These are phyloP conservation scores for Talaromyces sp. DNA, from an alignment of 2,329 filamentous ascomycete species.

Conservation along the genomic window DNA sequence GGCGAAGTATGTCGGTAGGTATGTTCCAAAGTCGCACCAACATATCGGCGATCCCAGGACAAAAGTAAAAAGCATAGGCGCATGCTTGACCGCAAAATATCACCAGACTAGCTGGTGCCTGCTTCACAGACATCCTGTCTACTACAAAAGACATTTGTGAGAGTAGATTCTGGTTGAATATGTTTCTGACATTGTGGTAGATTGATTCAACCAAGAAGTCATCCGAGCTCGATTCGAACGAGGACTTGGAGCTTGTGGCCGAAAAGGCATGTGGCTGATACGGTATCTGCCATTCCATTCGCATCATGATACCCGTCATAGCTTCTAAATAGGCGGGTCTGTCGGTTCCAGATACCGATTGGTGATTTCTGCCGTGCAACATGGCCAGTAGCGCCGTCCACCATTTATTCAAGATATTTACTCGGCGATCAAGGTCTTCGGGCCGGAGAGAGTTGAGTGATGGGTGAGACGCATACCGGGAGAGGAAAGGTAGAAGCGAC, in stretches of 20 bases:
- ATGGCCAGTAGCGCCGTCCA: conserved; percentile 80
- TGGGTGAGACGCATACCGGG: conserved; percentile 62
- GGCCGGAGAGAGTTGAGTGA: conserved; percentile 64
- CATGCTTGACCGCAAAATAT: conserved; percentile 87
- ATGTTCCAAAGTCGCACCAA: conserved; percentile 77
- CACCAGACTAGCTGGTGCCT: conserved; percentile 66
- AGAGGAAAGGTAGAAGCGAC: conserved; percentile 71
- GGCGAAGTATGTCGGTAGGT: conserved; percentile 63
- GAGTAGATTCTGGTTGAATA: conserved; percentile 76
- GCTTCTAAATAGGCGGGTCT: conserved; percentile 75
- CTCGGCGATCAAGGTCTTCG: conserved; percentile 77
- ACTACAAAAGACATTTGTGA: conserved; percentile 84
- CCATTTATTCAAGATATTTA: conserved; percentile 82
- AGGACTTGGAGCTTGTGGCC: conserved; percentile 51
- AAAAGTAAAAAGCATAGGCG: conserved; percentile 91
- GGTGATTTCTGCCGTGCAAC: conserved; percentile 69
- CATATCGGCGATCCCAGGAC: conserved; percentile 78
- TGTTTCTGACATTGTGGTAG: conserved; percentile 82
- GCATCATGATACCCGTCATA: conserved; percentile 76
- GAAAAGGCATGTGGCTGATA: conserved; percentile 39
- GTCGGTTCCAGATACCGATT: conserved; percentile 79
- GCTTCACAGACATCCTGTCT: conserved; percentile 78
- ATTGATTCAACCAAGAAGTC: conserved; percentile 72
- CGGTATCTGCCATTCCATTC: conserved; percentile 78
- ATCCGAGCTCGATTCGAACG: conserved; percentile 56